Percentiles rank a stretch among this genome's conserved stretches.
These are phyloP conservation scores for Talaromyces amestolkiae DNA, from an alignment of 2,329 filamentous ascomycete genomes.

Conservation along the genomic window DNA sequence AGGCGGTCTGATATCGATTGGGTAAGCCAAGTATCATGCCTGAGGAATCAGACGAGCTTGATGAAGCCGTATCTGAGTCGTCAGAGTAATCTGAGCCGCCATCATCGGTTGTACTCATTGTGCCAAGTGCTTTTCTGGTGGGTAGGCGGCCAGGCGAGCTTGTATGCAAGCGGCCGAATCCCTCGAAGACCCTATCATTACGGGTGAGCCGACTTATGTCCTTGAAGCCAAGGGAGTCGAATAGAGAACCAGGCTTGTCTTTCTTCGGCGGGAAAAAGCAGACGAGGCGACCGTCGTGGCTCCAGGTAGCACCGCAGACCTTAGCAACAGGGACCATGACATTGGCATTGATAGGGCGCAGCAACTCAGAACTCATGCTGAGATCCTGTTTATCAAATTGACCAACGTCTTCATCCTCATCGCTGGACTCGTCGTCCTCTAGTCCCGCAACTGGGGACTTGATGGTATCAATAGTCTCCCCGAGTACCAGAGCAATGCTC, in stretches of 20 bases:
- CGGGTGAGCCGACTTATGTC: constrained; percentile 50
- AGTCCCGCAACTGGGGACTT: constrained; percentile 44
- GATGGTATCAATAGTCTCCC: constrained; percentile 56
- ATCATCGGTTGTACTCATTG: constrained; percentile 45
- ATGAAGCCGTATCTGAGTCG: constrained; percentile 60
- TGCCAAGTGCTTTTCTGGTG: constrained; percentile 26
- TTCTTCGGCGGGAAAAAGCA: constrained; percentile 57
- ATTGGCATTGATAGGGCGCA: constrained; percentile 58
- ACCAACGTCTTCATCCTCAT: constrained; percentile 65
- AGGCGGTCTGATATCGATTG: constrained; percentile 49
- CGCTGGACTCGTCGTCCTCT: constrained; percentile 76
- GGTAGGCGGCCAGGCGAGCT: constrained; percentile 44
- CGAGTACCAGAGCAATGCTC: constrained; percentile 51
- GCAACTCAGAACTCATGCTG: constrained; percentile 51
- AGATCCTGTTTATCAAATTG: constrained; percentile 45
- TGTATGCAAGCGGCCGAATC: constrained; percentile 59
- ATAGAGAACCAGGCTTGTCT: constrained; percentile 50
- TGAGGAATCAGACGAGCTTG: constrained; percentile 49
- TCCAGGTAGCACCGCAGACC: constrained; percentile 58
- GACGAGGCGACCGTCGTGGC: constrained; percentile 55
- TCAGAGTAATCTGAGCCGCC: constrained; percentile 48
- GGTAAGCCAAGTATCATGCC: constrained; percentile 46
- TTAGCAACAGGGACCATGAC: constrained; percentile 63
- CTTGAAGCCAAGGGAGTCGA: constrained; percentile 48
- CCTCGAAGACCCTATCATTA: constrained; percentile 59